Evolutionary conservation across 2,329 filamentous ascomycete species (phyloP).

Genomic region (Didymella segeticola): DNA sequence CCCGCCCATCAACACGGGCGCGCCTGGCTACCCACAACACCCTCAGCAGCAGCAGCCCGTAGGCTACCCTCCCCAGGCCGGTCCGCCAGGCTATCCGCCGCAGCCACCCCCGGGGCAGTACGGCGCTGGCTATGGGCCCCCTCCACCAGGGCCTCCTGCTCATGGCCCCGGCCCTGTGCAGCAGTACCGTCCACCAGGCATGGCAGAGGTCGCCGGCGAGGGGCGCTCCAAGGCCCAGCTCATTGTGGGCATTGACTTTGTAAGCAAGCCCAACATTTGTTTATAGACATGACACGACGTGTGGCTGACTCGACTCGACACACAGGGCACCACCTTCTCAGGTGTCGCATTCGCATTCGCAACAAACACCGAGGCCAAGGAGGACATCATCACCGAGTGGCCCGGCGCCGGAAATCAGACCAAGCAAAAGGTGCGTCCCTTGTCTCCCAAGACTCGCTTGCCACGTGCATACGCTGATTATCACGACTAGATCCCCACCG

Average conservation of each 20-base stretch:
- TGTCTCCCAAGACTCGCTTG: not conserved
- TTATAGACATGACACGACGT: conserved; percentile 47
- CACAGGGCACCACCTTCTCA: conserved; percentile 93
- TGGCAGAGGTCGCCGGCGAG: conserved; percentile 80
- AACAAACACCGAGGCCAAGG: conserved; percentile 95
- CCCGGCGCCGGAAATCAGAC: conserved; percentile 96
- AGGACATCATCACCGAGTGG: conserved; percentile 99
- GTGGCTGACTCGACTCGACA: conserved; percentile 11
- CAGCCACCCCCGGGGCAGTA: conserved; percentile 31
- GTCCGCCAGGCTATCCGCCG: conserved; percentile 46
- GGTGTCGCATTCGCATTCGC: conserved; percentile 93
- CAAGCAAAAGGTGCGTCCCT: conserved; percentile 93
- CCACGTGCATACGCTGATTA: not conserved
- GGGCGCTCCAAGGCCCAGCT: conserved; percentile 93
- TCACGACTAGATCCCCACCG: conserved; percentile 83
- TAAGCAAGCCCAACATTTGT: conserved; percentile 56
- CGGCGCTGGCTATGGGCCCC: conserved; percentile 38
- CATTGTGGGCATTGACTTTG: conserved; percentile 99
- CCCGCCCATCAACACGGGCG: conserved; percentile 63
- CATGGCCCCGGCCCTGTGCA: conserved; percentile 43
- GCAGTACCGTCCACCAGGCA: conserved; percentile 36
- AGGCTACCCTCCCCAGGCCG: conserved; percentile 51
- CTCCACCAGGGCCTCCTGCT: conserved; percentile 37
- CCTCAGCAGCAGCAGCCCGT: conserved; percentile 44
- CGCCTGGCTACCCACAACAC: conserved; percentile 52